These are phyloP conservation scores for Aspergillus sergii DNA, from an alignment of 2,329 filamentous ascomycete genomes.

Conservation along the genomic window DNA sequence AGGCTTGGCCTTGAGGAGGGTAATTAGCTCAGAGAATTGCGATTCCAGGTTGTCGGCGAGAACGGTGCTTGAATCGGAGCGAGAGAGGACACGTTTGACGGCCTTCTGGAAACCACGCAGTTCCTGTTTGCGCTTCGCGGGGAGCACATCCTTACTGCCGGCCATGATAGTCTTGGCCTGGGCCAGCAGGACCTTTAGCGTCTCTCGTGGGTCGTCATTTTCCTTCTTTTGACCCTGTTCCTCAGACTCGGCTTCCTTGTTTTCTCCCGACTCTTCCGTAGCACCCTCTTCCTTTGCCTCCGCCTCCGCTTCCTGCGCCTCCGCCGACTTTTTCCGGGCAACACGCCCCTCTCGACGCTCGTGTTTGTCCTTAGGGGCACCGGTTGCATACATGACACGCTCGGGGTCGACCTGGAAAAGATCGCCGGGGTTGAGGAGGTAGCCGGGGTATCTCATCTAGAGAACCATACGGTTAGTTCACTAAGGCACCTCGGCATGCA, in stretches of 20 bases:
- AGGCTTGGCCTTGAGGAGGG: constrained; percentile 48
- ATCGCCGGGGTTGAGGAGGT: constrained; percentile 93
- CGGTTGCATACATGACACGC: constrained; percentile 84
- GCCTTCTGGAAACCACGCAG: constrained; percentile 72
- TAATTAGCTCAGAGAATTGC: constrained; percentile 57
- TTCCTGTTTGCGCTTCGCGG: constrained; percentile 73
- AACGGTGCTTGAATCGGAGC: constrained; percentile 50
- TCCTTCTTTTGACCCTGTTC: constrained; percentile 37
- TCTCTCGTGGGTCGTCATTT: constrained; percentile 46
- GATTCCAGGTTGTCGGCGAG: constrained; percentile 54
- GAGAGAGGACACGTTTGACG: constrained; percentile 64
- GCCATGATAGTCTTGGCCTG: constrained; percentile 65
- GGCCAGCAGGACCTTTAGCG: constrained; percentile 57
- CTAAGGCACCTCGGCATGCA: neutral
- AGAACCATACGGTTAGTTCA: constrained; percentile 12
- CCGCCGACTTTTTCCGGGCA: constrained; percentile 25
- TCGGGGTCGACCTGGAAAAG: constrained; percentile 96
- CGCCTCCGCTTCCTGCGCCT: constrained; percentile 26
- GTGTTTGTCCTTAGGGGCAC: constrained; percentile 63
- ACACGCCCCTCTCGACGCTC: constrained; percentile 43
- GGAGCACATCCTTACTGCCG: constrained; percentile 55
- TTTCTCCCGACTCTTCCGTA: constrained; percentile 30
- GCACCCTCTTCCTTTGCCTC: constrained; percentile 30
- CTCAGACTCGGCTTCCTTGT: constrained; percentile 29
- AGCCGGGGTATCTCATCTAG: constrained; percentile 89